Conservation (phyloP, 2,329 filamentous ascomycete genomes). For the Venturia asperata region DNA sequence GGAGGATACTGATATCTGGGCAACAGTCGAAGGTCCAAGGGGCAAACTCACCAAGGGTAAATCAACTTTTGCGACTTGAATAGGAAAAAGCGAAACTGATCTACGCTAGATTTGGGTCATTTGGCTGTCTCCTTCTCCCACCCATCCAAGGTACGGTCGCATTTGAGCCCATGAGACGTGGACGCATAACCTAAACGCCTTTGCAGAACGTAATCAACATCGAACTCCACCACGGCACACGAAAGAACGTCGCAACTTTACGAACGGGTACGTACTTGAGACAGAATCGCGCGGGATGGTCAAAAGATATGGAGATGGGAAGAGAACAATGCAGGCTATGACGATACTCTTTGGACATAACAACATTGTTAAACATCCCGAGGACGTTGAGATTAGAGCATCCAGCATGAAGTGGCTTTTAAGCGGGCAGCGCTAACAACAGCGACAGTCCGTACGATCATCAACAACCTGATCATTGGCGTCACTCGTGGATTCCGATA, state of each 20-base stretch:
- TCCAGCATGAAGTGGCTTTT: background rate
- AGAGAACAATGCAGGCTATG: background rate
- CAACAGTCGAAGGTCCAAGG: slow-evolving; percentile 83
- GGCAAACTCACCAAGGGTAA: slow-evolving; percentile 84
- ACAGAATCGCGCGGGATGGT: background rate
- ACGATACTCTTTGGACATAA: background rate
- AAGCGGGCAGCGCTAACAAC: slow-evolving; percentile 39
- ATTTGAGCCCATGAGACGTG: background rate
- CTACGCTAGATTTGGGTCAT: slow-evolving; percentile 65
- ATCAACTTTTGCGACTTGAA: background rate
- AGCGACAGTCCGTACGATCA: slow-evolving; percentile 92
- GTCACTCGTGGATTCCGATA: slow-evolving; percentile 99
- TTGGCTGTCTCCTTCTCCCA: slow-evolving; percentile 91
- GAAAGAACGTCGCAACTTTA: slow-evolving; percentile 82
- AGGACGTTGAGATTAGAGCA: background rate
- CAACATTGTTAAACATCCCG: background rate
- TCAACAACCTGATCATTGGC: slow-evolving; percentile 97
- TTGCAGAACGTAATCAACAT: slow-evolving; percentile 71
- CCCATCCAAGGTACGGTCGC: slow-evolving; percentile 53
- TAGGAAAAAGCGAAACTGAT: background rate
- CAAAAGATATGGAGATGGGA: background rate
- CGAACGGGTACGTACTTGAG: background rate
- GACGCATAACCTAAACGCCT: background rate
- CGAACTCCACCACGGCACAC: slow-evolving; percentile 95
- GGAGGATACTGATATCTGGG: background rate